phyloP scores from a whole-genome alignment of 1,284 basidiomycete species.

The Heliocybe sulcata region DNA sequence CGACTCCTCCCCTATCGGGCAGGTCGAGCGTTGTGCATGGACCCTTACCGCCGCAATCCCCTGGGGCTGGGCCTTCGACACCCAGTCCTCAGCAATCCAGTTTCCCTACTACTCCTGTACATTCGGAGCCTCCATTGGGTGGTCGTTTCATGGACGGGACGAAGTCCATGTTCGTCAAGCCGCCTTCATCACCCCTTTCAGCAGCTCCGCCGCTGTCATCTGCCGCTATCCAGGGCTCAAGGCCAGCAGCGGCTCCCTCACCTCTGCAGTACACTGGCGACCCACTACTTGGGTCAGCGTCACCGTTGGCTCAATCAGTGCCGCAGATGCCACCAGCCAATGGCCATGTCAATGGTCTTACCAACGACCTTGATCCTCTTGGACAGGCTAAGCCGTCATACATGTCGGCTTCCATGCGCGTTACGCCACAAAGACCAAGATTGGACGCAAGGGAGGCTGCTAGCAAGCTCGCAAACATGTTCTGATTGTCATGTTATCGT shows the following conservation, averaged over 20 bases:
- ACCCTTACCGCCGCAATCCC: constrained; percentile 29
- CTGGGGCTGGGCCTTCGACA: constrained; percentile 42
- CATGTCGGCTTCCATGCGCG: constrained; percentile 62
- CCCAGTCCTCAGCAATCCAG: constrained; percentile 7
- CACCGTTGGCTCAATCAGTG: neutral
- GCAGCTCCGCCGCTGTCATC: constrained; percentile 27
- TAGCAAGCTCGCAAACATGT: constrained; percentile 83
- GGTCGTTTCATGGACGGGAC: constrained; percentile 65
- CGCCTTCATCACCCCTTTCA: constrained; percentile 18
- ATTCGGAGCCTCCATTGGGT: constrained; percentile 44
- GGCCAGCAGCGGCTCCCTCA: neutral
- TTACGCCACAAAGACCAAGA: constrained; percentile 57
- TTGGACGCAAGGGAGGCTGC: constrained; percentile 80
- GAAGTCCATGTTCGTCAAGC: constrained; percentile 67
- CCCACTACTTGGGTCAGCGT: neutral
- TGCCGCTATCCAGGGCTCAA: constrained; percentile 7
- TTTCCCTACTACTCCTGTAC: neutral
- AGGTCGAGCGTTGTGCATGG: constrained; percentile 1
- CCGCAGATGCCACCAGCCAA: neutral
- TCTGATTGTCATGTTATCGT: constrained; percentile 31
- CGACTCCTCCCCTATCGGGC: constrained; percentile 2
- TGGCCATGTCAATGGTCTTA: neutral
- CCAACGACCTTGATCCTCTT: constrained; percentile 47
- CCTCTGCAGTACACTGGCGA: neutral
- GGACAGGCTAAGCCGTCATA: constrained; percentile 46